phyloP scores from a whole-genome alignment of 164 flowering plant genomes.

The Paratinospora sagittata region DNA sequence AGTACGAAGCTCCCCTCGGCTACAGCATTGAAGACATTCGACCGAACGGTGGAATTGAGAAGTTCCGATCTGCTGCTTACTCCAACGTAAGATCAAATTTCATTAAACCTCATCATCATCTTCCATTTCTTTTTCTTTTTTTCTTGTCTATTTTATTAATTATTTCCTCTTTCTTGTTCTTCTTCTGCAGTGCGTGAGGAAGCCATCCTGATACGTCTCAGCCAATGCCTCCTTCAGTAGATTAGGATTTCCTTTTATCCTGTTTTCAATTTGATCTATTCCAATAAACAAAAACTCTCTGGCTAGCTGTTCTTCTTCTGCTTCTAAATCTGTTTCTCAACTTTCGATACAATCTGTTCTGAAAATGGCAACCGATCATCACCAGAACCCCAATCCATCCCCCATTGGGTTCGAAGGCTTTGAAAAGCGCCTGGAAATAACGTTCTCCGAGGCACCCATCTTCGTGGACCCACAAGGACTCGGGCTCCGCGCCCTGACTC shows the following conservation, averaged over 20 bases:
- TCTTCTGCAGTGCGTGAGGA: slow-evolving; percentile 67
- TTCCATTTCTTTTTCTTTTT: neutral
- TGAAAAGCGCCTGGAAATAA: slow-evolving; percentile 66
- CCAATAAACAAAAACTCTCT: slow-evolving; percentile 14
- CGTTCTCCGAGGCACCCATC: slow-evolving; percentile 39
- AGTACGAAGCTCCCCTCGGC: slow-evolving; percentile 80
- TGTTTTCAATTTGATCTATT: neutral
- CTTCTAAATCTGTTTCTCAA: neutral
- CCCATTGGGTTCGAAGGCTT: slow-evolving; percentile 71
- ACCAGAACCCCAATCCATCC: slow-evolving; percentile 12
- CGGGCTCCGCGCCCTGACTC: slow-evolving; percentile 57
- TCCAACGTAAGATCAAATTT: slow-evolving; percentile 51
- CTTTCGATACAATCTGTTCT: neutral
- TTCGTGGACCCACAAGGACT: slow-evolving; percentile 40
- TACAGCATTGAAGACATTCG: slow-evolving; percentile 86
- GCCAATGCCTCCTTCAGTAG: slow-evolving; percentile 20
- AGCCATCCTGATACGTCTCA: slow-evolving; percentile 59
- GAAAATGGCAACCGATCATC: neutral
- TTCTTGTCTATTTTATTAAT: neutral
- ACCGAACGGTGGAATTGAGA: slow-evolving; percentile 79
- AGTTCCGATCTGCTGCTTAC: slow-evolving; percentile 86
- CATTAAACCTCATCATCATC: neutral
- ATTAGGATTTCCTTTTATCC: slow-evolving; percentile 25
- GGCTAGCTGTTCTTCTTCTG: neutral
- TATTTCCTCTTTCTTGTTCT: neutral